Percentiles rank a stretch among this genome's conserved stretches.
Conservation (phyloP, 2,329 filamentous ascomycete species). For the Paramyrothecium sp. region DNA sequence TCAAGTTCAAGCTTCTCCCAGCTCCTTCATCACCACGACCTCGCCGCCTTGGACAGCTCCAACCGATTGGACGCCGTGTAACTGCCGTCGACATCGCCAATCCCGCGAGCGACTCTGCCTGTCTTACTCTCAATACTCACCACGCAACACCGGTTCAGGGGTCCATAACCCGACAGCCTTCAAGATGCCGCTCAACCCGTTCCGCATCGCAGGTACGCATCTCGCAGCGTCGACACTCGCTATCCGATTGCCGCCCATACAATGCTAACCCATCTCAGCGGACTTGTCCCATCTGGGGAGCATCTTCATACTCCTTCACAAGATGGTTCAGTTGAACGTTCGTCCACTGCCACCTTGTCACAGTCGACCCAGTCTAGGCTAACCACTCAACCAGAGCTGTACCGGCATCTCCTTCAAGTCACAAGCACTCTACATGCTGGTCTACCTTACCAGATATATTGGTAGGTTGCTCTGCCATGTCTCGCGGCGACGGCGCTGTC, state of each 20-base stretch:
- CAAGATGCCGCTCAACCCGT: slow-evolving; percentile 54
- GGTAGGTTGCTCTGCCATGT: slow-evolving; percentile 45
- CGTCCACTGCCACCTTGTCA: slow-evolving; percentile 24
- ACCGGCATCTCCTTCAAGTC: slow-evolving; percentile 99
- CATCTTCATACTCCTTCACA: slow-evolving; percentile 91
- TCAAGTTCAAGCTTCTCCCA: slow-evolving; percentile 16
- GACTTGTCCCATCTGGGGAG: slow-evolving; percentile 95
- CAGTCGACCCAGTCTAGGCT: slow-evolving; percentile 7
- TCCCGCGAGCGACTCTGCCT: background rate
- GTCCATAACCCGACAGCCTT: slow-evolving; percentile 5
- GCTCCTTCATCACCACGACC: slow-evolving; percentile 10
- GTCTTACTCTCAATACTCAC: background rate
- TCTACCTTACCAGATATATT: slow-evolving; percentile 92
- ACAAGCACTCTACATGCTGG: slow-evolving; percentile 89
- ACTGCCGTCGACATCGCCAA: background rate
- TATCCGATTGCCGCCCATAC: slow-evolving; percentile 10
- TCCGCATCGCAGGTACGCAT: slow-evolving; percentile 54
- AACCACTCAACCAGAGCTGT: slow-evolving; percentile 68
- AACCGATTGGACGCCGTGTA: too few species aligned
- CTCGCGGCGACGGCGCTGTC: background rate
- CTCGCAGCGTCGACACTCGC: background rate
- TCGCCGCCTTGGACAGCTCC: too few species aligned
- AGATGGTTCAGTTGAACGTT: slow-evolving; percentile 93
- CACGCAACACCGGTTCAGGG: background rate
- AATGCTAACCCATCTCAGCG: slow-evolving; percentile 49